These are phyloP conservation scores for Apiospora koreana DNA, from an alignment of 2,329 filamentous ascomycete genomes.

Conservation along the genomic window DNA sequence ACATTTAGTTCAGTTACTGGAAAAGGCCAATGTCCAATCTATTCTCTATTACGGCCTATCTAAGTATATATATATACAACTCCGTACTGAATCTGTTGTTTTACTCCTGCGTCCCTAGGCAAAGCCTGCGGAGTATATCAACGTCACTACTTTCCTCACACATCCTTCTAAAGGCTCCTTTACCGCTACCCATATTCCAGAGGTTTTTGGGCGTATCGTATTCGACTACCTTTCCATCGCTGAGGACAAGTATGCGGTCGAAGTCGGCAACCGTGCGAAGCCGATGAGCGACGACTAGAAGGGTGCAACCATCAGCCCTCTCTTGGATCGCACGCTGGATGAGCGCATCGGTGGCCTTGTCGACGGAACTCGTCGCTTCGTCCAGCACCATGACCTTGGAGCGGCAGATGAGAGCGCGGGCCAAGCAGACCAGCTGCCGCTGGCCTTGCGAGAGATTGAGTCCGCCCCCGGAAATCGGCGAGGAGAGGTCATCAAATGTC, in stretches of 20 bases:
- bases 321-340: constrained; percentile 74
- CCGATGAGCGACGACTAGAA: constrained; percentile 77
- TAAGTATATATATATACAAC: no score
- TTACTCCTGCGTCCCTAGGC: constrained; percentile 28
- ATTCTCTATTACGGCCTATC: no score
- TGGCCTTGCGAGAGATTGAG: constrained; percentile 79
- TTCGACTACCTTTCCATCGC: constrained; percentile 67
- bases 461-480: constrained; percentile 69
- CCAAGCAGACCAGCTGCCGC: constrained; percentile 73
- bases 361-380: constrained; percentile 77
- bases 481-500: constrained; percentile 49
- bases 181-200: constrained; percentile 41
- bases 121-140: constrained; percentile 50
- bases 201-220: constrained; percentile 66
- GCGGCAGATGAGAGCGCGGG: constrained; percentile 69
- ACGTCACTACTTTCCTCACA: constrained; percentile 62
- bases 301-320: constrained; percentile 68
- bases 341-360: constrained; percentile 73
- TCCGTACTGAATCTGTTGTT: no score
- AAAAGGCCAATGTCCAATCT: no score
- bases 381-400: constrained; percentile 80
- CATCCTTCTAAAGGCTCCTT: constrained; percentile 60
- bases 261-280: constrained; percentile 78
- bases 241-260: constrained; percentile 71
- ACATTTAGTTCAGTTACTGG: no score